phyloP scores from a whole-genome alignment of 441 rosid species.

The Euphorbia corollata region DNA sequence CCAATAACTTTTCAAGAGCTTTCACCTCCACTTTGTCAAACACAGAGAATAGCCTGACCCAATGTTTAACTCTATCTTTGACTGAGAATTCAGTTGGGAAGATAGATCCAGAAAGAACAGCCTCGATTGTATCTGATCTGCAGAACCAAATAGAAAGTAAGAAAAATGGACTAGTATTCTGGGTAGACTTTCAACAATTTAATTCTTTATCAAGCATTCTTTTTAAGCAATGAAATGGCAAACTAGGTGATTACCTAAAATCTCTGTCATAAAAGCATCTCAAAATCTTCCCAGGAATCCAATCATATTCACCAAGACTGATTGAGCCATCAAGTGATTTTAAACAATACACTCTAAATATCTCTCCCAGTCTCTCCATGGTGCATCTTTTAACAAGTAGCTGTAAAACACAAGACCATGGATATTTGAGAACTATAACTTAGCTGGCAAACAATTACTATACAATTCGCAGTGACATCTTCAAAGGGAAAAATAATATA shows the following conservation, averaged over 20 bases:
- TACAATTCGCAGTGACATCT: conserved; percentile 12
- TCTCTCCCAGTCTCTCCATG: conserved; percentile 86
- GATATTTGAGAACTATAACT: conserved; percentile 9
- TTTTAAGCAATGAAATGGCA: not conserved
- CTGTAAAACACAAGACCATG: conserved; percentile 34
- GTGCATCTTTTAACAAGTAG: conserved; percentile 78
- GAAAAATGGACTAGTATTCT: not conserved
- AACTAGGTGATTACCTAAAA: conserved; percentile 51
- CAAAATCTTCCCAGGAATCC: conserved; percentile 97
- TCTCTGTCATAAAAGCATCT: conserved; percentile 95
- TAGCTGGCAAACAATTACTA: conserved; percentile 9
- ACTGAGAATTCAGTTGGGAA: conserved; percentile 64
- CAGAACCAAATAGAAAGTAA: conserved; percentile 27
- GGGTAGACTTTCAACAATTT: conserved; percentile 1
- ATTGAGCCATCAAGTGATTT: conserved; percentile 45
- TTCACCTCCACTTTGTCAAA: conserved; percentile 86
- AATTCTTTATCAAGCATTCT: conserved; percentile 3
- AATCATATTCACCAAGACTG: conserved; percentile 55
- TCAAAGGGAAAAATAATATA: conserved; percentile 26
- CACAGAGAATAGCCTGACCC: conserved; percentile 74
- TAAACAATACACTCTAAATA: conserved; percentile 60
- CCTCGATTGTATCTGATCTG: conserved; percentile 94
- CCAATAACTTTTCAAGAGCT: conserved; percentile 90
- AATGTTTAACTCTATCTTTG: conserved; percentile 56
- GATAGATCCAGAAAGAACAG: conserved; percentile 54